Evolutionary conservation across 495 filamentous ascomycete genomes (phyloP), one percentile per base, ranked within the genome.

Genomic region (Niebla homalea): DNA sequence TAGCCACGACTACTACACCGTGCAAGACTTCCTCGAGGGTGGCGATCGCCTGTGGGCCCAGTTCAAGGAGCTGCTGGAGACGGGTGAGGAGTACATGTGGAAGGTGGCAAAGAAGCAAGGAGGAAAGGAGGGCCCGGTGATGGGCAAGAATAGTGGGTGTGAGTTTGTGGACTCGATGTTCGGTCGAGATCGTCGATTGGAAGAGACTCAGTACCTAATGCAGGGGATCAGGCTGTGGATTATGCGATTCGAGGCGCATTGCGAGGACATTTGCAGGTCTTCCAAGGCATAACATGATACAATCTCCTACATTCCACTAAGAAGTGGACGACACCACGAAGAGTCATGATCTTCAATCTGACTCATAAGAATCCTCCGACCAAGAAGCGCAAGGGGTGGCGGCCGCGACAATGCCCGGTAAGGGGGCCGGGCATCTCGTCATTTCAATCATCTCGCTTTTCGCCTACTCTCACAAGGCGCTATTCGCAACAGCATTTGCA

Each of bases 101-200:
- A 80, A 76, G 64, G 82, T 77, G 10, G 83, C 82, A 19, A 80
- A 77, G 68, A 75, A 75, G 38, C 77, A 81, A 67, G 71, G 72
- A 36, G 71, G 76, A 49, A 78, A 78, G 59, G 78, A 80, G 56
- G 70, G 77, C 21, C 73, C 84, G 36, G 80, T 81, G 53, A 88
- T 96, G 72, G 93, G 92, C 59, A 86, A 89, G 74, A 87, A 88
- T 62, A 85, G 87, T 51, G 93, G 93, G 36, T 83, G 82, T 57
- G 93, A 96, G 76, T 97, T 98, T 62, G 90, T 98, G 59, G 86
- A 96, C 61, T 87, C 89, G 42, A 87, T 98, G 55, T 98, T 97
- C 61, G 93, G 92, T 57, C 80, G 84, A 53, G 92, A 96, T 61
- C 81, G 89, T 48, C 84, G 95, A 64, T 74, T 95, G 37, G 85